Conservation (phyloP, 116 monocot species). For the Dioscorea cayenensis region DNA sequence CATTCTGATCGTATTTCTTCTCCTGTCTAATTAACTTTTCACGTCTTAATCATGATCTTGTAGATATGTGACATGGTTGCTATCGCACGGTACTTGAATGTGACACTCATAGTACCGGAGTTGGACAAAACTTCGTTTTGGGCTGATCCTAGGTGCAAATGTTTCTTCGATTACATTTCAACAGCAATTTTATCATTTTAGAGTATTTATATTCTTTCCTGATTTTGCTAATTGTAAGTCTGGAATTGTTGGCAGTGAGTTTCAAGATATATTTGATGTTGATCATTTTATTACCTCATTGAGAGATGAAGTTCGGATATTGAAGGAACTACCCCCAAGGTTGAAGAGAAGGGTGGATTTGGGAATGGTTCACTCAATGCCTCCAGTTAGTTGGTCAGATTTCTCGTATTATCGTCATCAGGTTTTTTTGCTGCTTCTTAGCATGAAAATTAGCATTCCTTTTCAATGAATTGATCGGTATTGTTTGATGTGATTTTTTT, state of each 20-base stretch:
- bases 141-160: constrained; percentile 7
- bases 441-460: background rate
- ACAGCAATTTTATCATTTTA: background rate
- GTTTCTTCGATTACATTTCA: background rate
- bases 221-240: no score
- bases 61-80: constrained; percentile 86
- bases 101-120: constrained; percentile 66
- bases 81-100: constrained; percentile 65
- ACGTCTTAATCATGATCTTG: background rate
- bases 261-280: constrained; percentile 94
- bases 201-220: no score
- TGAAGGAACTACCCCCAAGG: constrained; percentile 81
- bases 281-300: constrained; percentile 86
- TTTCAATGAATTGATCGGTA: background rate
- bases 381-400: constrained; percentile 91
- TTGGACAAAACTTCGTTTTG: constrained; percentile 71
- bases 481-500: background rate
- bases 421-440: constrained; percentile 19
- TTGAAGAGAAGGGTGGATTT: constrained; percentile 63
- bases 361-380: constrained; percentile 66
- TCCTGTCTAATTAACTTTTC: background rate
- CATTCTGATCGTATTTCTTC: background rate
- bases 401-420: constrained; percentile 79
- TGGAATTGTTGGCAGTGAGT: constrained; percentile 45
- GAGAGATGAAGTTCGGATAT: constrained; percentile 89